Evolutionary conservation across 768 basidiomycete species (phyloP).

Genomic region (Gloeopeniophorella convolvens): DNA sequence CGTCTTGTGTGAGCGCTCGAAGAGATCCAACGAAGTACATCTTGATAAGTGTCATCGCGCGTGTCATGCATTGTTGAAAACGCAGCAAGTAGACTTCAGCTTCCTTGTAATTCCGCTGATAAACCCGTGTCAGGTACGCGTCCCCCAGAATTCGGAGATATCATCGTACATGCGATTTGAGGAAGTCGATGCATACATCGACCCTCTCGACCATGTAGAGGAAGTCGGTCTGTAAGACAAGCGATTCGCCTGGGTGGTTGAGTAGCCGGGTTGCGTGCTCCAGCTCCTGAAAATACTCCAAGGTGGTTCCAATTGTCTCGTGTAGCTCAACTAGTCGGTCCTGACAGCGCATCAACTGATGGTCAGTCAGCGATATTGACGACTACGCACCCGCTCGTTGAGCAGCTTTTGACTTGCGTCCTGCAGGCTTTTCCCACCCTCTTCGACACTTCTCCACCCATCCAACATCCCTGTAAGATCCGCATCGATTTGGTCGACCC

Average conservation of each 20-base stretch:
- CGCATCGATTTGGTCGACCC: constrained; percentile 64
- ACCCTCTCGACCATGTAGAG: constrained; percentile 94
- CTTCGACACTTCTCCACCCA: constrained; percentile 84
- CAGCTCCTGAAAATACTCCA: constrained; percentile 94
- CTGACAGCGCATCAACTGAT: constrained; percentile 33
- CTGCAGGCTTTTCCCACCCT: constrained; percentile 85
- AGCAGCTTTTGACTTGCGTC: constrained; percentile 86
- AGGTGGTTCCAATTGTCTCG: constrained; percentile 70
- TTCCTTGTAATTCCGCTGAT: constrained; percentile 84
- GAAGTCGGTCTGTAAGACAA: constrained; percentile 88
- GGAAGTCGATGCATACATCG: constrained; percentile 88
- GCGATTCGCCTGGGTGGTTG: constrained; percentile 87
- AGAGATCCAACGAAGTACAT: constrained; percentile 92
- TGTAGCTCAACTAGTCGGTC: constrained; percentile 72
- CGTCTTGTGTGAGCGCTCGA: constrained; percentile 69
- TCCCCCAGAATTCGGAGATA: background rate
- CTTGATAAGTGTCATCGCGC: constrained; percentile 96
- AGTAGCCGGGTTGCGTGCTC: constrained; percentile 91
- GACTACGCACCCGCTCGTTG: constrained; percentile 71
- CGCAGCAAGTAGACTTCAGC: constrained; percentile 92
- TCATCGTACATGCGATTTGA: constrained; percentile 72
- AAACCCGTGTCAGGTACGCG: background rate
- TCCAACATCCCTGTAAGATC: constrained; percentile 79
- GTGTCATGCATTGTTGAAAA: constrained; percentile 97
- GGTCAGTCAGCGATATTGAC: background rate